Conservation (phyloP, 2,329 filamentous ascomycete genomes). For the Fusarium siculi region DNA sequence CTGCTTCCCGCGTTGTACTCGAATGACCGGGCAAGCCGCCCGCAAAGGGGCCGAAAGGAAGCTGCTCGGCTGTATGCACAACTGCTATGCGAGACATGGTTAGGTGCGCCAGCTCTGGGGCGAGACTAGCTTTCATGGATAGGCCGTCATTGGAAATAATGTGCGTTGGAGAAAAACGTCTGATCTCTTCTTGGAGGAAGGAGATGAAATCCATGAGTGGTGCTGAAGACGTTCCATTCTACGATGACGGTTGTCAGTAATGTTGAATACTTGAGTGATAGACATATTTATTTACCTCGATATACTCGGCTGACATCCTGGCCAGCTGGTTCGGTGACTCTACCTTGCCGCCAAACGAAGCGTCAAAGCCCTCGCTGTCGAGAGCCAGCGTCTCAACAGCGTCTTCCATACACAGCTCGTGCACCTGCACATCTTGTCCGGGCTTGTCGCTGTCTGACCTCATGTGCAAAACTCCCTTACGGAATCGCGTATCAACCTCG, state of each 20-base stretch:
- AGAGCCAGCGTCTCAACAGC: background rate
- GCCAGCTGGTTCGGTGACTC: background rate
- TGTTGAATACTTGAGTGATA: fast-evolving
- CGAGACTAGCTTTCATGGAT: background rate
- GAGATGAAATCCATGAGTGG: background rate
- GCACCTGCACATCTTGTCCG: background rate
- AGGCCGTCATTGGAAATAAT: background rate
- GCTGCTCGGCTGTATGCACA: background rate
- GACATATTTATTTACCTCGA: background rate
- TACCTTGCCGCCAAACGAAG: background rate
- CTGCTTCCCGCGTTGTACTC: background rate
- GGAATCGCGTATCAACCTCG: fast-evolving
- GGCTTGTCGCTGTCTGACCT: background rate
- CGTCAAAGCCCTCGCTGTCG: background rate
- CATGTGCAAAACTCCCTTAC: fast-evolving
- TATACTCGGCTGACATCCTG: background rate
- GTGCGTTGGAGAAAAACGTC: background rate
- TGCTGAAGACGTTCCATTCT: background rate
- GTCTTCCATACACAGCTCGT: background rate
- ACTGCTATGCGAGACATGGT: background rate
- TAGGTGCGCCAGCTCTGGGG: background rate
- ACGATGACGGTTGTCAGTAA: fast-evolving
- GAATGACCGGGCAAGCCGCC: background rate
- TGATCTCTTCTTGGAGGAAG: background rate
- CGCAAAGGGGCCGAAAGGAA: background rate